phyloP scores from a whole-genome alignment of 768 basidiomycete species.

The Paxillus involutus region DNA sequence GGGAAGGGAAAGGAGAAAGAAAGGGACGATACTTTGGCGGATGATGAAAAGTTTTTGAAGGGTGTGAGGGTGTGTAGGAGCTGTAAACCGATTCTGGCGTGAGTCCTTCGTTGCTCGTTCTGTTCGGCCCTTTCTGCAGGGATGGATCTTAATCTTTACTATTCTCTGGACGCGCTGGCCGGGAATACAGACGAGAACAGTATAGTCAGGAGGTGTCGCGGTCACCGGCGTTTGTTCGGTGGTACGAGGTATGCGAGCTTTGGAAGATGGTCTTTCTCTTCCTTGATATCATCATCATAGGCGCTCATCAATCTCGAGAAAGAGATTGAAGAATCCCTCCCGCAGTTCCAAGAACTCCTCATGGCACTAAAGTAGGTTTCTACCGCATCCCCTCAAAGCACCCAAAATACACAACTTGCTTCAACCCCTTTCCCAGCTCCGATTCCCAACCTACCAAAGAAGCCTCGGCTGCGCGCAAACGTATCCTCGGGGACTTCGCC shows the following conservation, averaged over 20 bases:
- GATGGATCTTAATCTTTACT: not conserved
- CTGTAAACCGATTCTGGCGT: slow-evolving; percentile 82
- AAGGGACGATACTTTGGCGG: slow-evolving; percentile 41
- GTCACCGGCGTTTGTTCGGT: slow-evolving; percentile 60
- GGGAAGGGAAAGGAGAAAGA: slow-evolving; percentile 37
- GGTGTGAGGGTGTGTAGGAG: slow-evolving; percentile 86
- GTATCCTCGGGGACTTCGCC: slow-evolving; percentile 79
- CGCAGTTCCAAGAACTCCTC: slow-evolving; percentile 86
- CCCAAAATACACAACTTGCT: slow-evolving; percentile 21
- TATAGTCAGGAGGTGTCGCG: slow-evolving; percentile 62
- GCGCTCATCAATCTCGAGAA: slow-evolving; percentile 74
- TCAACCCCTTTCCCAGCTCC: slow-evolving; percentile 20
- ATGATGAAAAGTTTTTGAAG: slow-evolving; percentile 83
- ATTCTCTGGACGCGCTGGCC: not conserved
- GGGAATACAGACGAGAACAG: slow-evolving; percentile 64
- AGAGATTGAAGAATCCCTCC: slow-evolving; percentile 87
- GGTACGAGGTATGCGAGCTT: slow-evolving; percentile 62
- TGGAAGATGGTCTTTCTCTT: not conserved
- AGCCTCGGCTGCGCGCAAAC: slow-evolving; percentile 71
- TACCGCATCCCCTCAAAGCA: slow-evolving; percentile 1
- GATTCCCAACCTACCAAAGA: slow-evolving; percentile 62
- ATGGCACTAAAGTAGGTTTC: slow-evolving; percentile 57
- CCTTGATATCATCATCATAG: slow-evolving; percentile 31
- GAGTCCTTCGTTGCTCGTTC: slow-evolving; percentile 33
- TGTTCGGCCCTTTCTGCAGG: not conserved